Evolutionary conservation across 495 filamentous ascomycete genomes (phyloP), one percentile per base, ranked within the genome.

Genomic region (Coniosporium apollinis): DNA sequence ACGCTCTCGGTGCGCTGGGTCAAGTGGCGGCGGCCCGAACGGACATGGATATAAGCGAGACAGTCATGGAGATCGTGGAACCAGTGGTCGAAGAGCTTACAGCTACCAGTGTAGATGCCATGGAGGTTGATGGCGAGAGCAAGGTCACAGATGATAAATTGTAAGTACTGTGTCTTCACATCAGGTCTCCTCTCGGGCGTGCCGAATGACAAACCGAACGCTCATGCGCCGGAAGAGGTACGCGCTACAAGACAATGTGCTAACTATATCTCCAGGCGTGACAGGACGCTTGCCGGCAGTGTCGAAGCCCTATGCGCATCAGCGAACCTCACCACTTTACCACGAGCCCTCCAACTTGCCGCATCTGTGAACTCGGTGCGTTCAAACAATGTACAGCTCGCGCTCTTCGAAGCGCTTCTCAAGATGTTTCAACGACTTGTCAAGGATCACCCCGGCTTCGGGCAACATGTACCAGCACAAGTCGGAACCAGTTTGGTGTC

Each of bases 1-100:
- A 79, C 49, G 82, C 81, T 13, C 59, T 94, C 36, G 57, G 63
- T 34, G 75, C 69, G 26, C 59, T 96, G 8, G 84, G 80, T 39
- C 65, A 73, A 34, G 77, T 86, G 42, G 67, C 70, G 7, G 66
- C 64, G 22, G 68, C 64, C 24, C 67, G 76, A 38, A 62, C 62
- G 14, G 71, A 78, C 48, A 47, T 79, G 16, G 67, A 84, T 45
- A 60, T 93, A 53, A 75, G 76, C 46, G 56, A 61, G 0, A 72
- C 79, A 33, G 74, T 77, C n/a, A 57, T 66, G 8, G 60, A 61
- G 15, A 69, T 92, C 30, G 70, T 81, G 17, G 33, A 41, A 14
- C 44, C 41, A 14, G 28, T 58, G 8, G 38, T 59, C 8, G 43
- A 45, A 10, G 64, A 79, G 22, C 37, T 59, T 2, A 48, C 63